Evolutionary conservation across 2,329 filamentous ascomycete genomes (phyloP).

Genomic region (Fusarium luffae): DNA sequence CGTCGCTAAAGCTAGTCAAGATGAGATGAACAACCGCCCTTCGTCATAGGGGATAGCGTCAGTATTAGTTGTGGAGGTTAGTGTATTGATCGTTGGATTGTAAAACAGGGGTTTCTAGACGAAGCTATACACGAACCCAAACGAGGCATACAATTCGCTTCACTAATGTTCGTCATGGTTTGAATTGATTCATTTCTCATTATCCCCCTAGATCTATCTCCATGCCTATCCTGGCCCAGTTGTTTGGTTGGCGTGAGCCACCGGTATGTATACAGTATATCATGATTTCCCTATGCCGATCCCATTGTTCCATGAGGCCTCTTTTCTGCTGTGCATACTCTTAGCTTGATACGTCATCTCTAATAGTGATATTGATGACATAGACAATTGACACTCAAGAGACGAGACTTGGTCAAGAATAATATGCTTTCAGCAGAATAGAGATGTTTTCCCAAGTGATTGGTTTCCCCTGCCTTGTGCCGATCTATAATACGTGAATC

Average conservation of each 20-base stretch:
- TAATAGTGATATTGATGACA: neutral
- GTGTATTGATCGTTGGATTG: neutral
- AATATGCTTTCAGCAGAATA: slow-evolving; percentile 34
- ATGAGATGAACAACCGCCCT: neutral
- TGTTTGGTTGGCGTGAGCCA: slow-evolving; percentile 30
- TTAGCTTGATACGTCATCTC: slow-evolving; percentile 2
- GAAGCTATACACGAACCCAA: slow-evolving; percentile 1
- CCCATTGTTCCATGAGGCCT: slow-evolving; percentile 27
- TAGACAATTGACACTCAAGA: slow-evolving; percentile 16
- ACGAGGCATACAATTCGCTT: neutral
- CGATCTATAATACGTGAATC: slow-evolving; percentile 46
- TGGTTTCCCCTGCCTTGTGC: slow-evolving; percentile 42
- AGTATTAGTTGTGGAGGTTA: slow-evolving; percentile 16
- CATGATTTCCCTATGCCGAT: slow-evolving; percentile 39
- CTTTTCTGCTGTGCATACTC: neutral
- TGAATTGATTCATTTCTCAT: slow-evolving; percentile 25
- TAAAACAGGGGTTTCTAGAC: slow-evolving; percentile 10
- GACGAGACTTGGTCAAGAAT: slow-evolving; percentile 20
- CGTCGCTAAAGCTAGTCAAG: neutral
- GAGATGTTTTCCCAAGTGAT: slow-evolving; percentile 42
- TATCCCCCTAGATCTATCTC: neutral
- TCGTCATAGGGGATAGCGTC: slow-evolving; percentile 10
- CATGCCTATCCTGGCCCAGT: slow-evolving; percentile 15
- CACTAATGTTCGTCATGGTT: slow-evolving; percentile 5
- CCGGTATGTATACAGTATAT: slow-evolving; percentile 41